phyloP scores from a whole-genome alignment of 352 stramenopile genomes.

The Sclerospora graminicola region DNA sequence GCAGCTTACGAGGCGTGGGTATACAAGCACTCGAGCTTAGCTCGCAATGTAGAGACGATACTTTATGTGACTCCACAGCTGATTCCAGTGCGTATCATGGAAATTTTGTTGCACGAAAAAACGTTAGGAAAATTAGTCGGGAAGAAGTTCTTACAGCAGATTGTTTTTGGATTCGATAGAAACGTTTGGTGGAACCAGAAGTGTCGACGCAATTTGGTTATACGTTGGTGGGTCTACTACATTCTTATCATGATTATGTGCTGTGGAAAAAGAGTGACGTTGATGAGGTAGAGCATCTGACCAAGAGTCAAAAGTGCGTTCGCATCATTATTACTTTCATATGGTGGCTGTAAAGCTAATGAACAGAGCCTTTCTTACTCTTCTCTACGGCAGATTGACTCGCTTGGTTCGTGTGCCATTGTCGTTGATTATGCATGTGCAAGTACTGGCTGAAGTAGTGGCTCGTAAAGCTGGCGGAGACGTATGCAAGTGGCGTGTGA shows the following conservation, averaged over 20 bases:
- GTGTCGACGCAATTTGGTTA: constrained; percentile 69
- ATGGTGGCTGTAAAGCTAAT: not conserved
- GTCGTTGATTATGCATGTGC: constrained; percentile 66
- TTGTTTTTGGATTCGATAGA: constrained; percentile 17
- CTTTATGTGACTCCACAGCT: constrained; percentile 73
- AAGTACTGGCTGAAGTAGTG: constrained; percentile 73
- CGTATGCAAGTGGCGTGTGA: constrained; percentile 63
- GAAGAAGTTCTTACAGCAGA: not conserved
- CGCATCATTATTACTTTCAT: not conserved
- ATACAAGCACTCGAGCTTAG: constrained; percentile 37
- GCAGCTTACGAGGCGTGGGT: constrained; percentile 63
- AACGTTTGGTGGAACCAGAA: constrained; percentile 47
- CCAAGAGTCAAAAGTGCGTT: constrained; percentile 20
- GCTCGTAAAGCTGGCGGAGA: constrained; percentile 59
- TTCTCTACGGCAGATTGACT: constrained; percentile 28
- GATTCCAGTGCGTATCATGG: constrained; percentile 34
- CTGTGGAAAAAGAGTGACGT: constrained; percentile 45
- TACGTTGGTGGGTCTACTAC: constrained; percentile 60
- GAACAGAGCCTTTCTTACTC: not conserved
- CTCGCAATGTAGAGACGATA: constrained; percentile 68
- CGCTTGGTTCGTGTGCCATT: constrained; percentile 54
- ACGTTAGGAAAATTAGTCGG: too few species aligned
- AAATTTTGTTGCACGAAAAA: not conserved
- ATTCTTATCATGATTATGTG: constrained; percentile 78
- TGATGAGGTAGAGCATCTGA: constrained; percentile 8